Base-by-base conservation (phyloP, 306 rosid genomes). In the Urtica urens region DNA sequence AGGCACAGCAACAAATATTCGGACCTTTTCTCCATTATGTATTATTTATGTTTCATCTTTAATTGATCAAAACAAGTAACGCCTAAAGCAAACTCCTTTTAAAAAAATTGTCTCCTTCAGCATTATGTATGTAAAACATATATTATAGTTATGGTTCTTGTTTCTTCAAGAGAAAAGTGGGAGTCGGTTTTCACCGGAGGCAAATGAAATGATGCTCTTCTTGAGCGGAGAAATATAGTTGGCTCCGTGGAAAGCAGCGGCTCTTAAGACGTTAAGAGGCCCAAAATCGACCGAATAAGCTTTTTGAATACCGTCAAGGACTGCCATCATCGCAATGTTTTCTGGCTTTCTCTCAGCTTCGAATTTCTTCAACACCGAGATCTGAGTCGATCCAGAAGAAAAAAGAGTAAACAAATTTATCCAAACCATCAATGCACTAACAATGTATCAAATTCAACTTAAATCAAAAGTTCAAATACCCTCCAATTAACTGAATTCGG, bases 201-300 rank as follows among this genome's bases (percentile, higher is more conserved):
- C 97, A 69, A 72, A 84, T 27, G 95, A 90, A 69, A 90, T 79
- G 16, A 90, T 90, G 61, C 77, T 74, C 65, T 64, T 79, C 58
- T 79, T 90, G 10, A 90, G 90, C 3, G 93, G 92, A 34, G 87
- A 82, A 53, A 90, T 69, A 52, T 66, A 49, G 67, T 60, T 72
- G 13, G 85, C 92, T 12, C 85, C 92, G 16, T 71, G 75, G 60
- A 84, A 72, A 6, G 92, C 97, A 17, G 92, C 94, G 14, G 79
- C 94, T 21, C 95, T 70, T 27, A 81, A 54, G 48, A 79, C 12
- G 55, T 90, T 85, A 7, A 85, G 55, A 38, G 97, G 95, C 67
- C 95, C 92, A 44, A 90, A 85, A 75, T 85, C 94, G 43, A 90
- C 9, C 2, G 95, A 72, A 58, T 84, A 90, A 42, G 94, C 93